phyloP scores from a whole-genome alignment of 73 alveolate genomes.

The Tetrahymena malaccensis region DNA sequence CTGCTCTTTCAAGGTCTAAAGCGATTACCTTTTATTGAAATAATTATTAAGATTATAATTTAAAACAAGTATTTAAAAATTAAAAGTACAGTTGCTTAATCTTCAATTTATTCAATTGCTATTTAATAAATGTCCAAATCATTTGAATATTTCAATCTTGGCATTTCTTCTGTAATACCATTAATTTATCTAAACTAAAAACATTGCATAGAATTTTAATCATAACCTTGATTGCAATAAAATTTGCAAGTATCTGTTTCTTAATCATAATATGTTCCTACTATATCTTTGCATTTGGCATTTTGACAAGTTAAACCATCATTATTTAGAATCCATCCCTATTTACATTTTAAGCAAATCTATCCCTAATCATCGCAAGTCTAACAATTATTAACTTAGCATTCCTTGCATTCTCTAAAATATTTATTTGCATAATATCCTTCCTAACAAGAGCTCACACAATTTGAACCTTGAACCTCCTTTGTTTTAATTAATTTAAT shows the following conservation, averaged over 20 bases:
- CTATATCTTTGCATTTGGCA: background rate
- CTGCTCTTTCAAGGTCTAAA: background rate
- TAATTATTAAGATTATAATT: too few species aligned
- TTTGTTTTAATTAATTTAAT: too few species aligned
- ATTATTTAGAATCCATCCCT: background rate
- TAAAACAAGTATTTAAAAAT: too few species aligned
- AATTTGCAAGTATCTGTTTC: background rate
- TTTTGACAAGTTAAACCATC: background rate
- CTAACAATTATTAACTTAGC: background rate
- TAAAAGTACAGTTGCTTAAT: background rate
- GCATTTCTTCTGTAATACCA: background rate
- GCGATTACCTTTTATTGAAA: background rate
- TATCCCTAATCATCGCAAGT: background rate
- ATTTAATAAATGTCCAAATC: background rate
- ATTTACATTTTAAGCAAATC: background rate
- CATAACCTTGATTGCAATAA: background rate
- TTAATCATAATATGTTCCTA: background rate
- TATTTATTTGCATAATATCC: background rate
- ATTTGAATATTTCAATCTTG: background rate
- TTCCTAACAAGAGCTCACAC: background rate
- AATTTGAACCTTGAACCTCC: background rate
- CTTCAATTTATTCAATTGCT: background rate
- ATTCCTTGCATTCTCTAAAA: background rate
- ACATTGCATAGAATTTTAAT: background rate
- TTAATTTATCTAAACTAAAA: background rate